Evolutionary conservation across 2,329 filamentous ascomycete genomes (phyloP).

Genomic region (Truncatella angustata): DNA sequence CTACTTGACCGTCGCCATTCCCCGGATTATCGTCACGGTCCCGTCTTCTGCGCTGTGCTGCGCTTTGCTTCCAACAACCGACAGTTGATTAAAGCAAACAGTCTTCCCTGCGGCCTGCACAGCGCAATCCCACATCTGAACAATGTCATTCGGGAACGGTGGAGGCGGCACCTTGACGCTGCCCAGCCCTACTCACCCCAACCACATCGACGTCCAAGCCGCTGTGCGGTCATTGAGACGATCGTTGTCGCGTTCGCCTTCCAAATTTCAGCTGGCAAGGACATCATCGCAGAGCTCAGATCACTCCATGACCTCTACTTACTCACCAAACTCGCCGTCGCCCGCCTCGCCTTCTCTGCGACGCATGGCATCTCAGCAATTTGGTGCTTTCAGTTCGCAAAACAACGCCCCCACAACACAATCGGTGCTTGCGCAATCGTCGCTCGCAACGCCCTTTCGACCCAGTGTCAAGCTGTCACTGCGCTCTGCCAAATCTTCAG

Average conservation of each 20-base stretch:
- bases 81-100: neutral
- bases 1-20: neutral
- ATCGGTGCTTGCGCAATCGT: constrained; percentile 37
- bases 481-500: constrained; percentile 60
- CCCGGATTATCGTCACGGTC: neutral
- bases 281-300: constrained; percentile 45
- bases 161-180: constrained; percentile 79
- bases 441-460: constrained; percentile 63
- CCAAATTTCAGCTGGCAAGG: constrained; percentile 71
- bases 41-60: neutral
- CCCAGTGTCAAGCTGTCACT: constrained; percentile 66
- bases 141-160: constrained; percentile 58
- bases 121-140: constrained; percentile 15
- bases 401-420: constrained; percentile 28
- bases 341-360: constrained; percentile 44
- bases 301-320: constrained; percentile 38
- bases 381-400: constrained; percentile 45
- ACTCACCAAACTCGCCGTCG: constrained; percentile 59
- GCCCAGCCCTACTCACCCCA: constrained; percentile 79
- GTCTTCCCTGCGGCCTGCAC: neutral
- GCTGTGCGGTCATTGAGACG: constrained; percentile 78
- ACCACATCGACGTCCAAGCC: constrained; percentile 74
- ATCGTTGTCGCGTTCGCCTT: constrained; percentile 90
- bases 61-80: constrained; percentile 1
- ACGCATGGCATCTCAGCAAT: constrained; percentile 42